A percentile compares a stretch with the other conserved stretches of the same genome.
phyloP scores from a whole-genome alignment of 1,139 yeast genomes.

The Trichomonascaceae sp. region DNA sequence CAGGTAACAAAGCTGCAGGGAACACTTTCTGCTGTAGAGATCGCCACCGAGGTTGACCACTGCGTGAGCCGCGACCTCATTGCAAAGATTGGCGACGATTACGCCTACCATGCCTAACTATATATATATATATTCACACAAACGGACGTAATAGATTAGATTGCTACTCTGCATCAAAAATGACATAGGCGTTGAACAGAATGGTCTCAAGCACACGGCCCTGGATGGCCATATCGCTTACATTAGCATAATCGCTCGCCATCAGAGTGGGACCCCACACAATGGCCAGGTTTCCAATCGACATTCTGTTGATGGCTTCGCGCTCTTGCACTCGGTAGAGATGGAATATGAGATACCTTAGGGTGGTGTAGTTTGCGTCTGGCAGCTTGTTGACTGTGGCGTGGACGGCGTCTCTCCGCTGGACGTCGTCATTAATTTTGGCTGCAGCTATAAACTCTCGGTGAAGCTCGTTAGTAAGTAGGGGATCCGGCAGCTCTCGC shows the following conservation, averaged over 20 bases:
- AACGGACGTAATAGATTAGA: not conserved
- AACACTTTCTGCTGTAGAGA: not conserved
- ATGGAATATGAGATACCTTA: constrained; percentile 75
- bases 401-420: constrained; percentile 64
- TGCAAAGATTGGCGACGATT: too few relatives aligned
- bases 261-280: constrained; percentile 93
- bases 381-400: constrained; percentile 81
- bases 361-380: constrained; percentile 88
- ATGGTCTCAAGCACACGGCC: constrained; percentile 76
- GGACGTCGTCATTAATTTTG: constrained; percentile 44
- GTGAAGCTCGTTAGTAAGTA: constrained; percentile 54
- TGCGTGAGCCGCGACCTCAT: too few relatives aligned
- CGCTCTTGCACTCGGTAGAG: constrained; percentile 59
- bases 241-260: constrained; percentile 48
- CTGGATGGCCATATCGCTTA: constrained; percentile 70
- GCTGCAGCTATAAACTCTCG: constrained; percentile 75
- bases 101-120: constrained; percentile 15
- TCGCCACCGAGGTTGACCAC: not conserved
- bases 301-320: constrained; percentile 64
- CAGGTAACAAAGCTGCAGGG: not conserved
- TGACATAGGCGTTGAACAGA: constrained; percentile 71
- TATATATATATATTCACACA: not conserved
- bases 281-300: constrained; percentile 60
- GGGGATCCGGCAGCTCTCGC: constrained; percentile 70
- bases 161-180: constrained; percentile 55